Conservation (phyloP, 352 stramenopile genomes). For the Blastocystis sp. region DNA sequence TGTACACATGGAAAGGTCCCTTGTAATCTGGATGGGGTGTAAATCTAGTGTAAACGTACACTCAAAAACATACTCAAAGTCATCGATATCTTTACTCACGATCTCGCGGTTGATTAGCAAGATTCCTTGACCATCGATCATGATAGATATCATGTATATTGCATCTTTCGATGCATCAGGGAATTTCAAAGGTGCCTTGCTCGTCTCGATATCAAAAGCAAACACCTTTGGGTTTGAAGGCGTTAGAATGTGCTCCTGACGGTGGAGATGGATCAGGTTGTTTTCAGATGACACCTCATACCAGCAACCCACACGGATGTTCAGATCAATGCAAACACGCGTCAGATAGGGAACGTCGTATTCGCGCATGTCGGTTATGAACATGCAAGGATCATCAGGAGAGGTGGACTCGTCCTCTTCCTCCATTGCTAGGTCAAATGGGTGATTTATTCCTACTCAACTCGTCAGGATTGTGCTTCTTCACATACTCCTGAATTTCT, state of each 20-base stretch:
- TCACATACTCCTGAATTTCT: slow-evolving; percentile 67
- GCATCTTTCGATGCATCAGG: slow-evolving; percentile 88
- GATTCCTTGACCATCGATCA: slow-evolving; percentile 88
- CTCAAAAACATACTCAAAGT: slow-evolving; percentile 88
- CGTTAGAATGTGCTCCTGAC: slow-evolving; percentile 65
- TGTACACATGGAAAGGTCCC: slow-evolving; percentile 92
- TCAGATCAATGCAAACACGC: slow-evolving; percentile 87
- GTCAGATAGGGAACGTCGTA: slow-evolving; percentile 97
- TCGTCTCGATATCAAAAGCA: slow-evolving; percentile 99
- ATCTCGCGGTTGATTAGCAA: slow-evolving; percentile 92
- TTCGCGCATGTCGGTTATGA: slow-evolving; percentile 84
- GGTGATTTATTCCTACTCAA: background rate
- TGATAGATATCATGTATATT: slow-evolving; percentile 98
- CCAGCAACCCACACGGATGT: slow-evolving; percentile 90
- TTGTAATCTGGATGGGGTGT: slow-evolving; percentile 64
- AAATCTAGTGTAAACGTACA: background rate
- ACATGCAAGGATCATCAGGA: background rate
- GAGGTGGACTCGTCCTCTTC: background rate
- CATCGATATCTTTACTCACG: slow-evolving; percentile 88
- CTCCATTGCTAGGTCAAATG: background rate
- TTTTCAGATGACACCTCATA: slow-evolving; percentile 83
- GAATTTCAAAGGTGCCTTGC: slow-evolving; percentile 96
- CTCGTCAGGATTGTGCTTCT: slow-evolving; percentile 63
- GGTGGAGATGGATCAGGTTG: slow-evolving; percentile 62
- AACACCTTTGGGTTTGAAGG: slow-evolving; percentile 83